Conservation (phyloP, 345 rosid genomes). For the Ceriops zippeliana region DNA sequence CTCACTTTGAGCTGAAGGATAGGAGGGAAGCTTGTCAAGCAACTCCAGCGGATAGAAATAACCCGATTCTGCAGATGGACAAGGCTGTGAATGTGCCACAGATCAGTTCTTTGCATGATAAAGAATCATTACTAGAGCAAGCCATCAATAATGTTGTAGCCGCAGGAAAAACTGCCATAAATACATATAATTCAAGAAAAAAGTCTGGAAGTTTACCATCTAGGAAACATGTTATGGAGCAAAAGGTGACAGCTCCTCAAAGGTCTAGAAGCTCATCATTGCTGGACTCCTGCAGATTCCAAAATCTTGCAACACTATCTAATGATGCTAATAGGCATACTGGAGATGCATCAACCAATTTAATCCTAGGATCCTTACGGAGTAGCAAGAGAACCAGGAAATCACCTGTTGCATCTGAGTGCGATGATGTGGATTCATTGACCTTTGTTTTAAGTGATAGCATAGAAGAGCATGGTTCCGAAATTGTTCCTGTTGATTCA, state of each 20-base stretch:
- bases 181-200: conserved; percentile 73
- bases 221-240: conserved; percentile 37
- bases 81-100: conserved; percentile 40
- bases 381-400: conserved; percentile 45
- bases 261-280: conserved; percentile 51
- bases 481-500: conserved; percentile 59
- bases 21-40: conserved; percentile 40
- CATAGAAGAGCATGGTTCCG: conserved; percentile 58
- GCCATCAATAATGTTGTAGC: conserved; percentile 33
- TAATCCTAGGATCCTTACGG: conserved; percentile 29
- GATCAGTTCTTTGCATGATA: conserved; percentile 36
- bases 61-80: conserved; percentile 29
- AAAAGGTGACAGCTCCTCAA: conserved; percentile 36
- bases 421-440: conserved; percentile 49
- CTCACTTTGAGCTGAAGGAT: conserved; percentile 38
- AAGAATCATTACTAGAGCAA: conserved; percentile 37
- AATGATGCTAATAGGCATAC: conserved; percentile 45
- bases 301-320: conserved; percentile 30
- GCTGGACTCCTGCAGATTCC: conserved; percentile 40
- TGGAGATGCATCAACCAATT: conserved; percentile 32
- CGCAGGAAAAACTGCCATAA: conserved; percentile 46
- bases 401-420: conserved; percentile 51
- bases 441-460: conserved; percentile 55
- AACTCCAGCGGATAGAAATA: conserved; percentile 35
- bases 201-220: conserved; percentile 51